Base-by-base conservation (phyloP, 768 basidiomycete species). In the Trametes punicea region DNA sequence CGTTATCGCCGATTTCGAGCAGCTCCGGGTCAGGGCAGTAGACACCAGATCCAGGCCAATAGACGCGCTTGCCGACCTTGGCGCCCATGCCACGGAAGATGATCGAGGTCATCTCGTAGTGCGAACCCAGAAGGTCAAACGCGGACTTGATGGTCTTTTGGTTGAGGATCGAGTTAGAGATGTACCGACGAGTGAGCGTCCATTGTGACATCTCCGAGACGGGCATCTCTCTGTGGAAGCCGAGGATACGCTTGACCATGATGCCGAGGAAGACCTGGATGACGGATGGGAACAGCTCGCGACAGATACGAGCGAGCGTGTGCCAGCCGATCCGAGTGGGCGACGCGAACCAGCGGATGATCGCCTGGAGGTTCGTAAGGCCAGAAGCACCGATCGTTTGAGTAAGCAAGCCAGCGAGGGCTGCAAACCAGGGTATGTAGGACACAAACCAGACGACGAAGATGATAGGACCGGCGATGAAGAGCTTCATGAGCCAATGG, bases 61-160 rank as follows among this genome's bases (percentile, higher is more conserved):
- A 79, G 10, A 79, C 71, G 8, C 74, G 73, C 56, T 70, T 64
- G 20, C 78, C 78, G n/a, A 79, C 66, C 64, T 76, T 77, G 20
- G 78, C 77, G n/a, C 78, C 78, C 78, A 79, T 78, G 6, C 65
- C 63, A n/a, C 77, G 71, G 56, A 73, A 78, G 1, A 73, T 67
- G 23, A 75, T 63, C 71, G 78, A 79, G 21, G 77, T 75, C 25
- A 68, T 64, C 62, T 78, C 77, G 46, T 77, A 79, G 60, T 79
- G 78, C 1, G 68, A 71, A 1, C 78, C 78, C 13, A 79, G 62
- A n/a, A 79, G 72, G 9, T 71, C 69, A 62, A 77, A 77, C 2
- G 73, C 71, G 2, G 66, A 60, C 39, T 70, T 71, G 46, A 79
- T 62, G 1, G 67, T 65, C 13, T 64, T 38, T 55, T 74, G 71